phyloP scores from a whole-genome alignment of 1,139 yeast species.

The Hansenula anomala region DNA sequence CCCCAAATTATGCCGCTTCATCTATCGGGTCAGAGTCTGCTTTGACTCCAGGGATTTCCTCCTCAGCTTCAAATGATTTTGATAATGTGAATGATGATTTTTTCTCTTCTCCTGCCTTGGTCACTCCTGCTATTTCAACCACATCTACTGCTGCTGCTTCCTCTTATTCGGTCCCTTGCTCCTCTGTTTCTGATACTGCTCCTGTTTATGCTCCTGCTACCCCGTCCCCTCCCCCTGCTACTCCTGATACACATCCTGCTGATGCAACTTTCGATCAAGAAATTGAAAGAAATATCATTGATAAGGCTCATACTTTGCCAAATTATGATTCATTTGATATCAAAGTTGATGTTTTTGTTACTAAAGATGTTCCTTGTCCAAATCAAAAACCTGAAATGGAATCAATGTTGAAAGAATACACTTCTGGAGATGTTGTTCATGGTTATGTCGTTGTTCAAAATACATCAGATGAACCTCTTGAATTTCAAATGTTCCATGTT shows the following conservation, averaged over 20 bases:
- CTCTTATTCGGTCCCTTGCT: background rate
- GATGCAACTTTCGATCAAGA: background rate
- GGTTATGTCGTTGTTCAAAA: constrained; percentile 49
- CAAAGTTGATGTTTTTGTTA: constrained; percentile 27
- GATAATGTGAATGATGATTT: too few species aligned
- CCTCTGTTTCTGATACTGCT: background rate
- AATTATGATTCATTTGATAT: constrained; percentile 20
- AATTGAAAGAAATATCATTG: constrained; percentile 7
- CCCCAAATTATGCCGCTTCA: background rate
- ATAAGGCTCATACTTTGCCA: constrained; percentile 13
- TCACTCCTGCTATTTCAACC: too few species aligned
- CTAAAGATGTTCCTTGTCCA: constrained; percentile 30
- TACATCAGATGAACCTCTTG: constrained; percentile 33
- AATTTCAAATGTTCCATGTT: constrained; percentile 55
- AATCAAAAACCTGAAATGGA: constrained; percentile 21
- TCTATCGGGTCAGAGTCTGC: background rate
- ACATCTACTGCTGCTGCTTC: background rate
- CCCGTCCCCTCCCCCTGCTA: background rate
- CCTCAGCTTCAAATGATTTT: too few species aligned
- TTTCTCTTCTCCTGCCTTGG: too few species aligned
- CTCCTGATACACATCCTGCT: too few species aligned
- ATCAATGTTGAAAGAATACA: constrained; percentile 39
- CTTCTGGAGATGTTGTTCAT: constrained; percentile 50
- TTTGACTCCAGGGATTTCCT: background rate
- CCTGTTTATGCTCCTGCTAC: background rate